These are phyloP conservation scores for Thalassiosira exigua DNA, from an alignment of 352 stramenopile species.

Conservation along the genomic window DNA sequence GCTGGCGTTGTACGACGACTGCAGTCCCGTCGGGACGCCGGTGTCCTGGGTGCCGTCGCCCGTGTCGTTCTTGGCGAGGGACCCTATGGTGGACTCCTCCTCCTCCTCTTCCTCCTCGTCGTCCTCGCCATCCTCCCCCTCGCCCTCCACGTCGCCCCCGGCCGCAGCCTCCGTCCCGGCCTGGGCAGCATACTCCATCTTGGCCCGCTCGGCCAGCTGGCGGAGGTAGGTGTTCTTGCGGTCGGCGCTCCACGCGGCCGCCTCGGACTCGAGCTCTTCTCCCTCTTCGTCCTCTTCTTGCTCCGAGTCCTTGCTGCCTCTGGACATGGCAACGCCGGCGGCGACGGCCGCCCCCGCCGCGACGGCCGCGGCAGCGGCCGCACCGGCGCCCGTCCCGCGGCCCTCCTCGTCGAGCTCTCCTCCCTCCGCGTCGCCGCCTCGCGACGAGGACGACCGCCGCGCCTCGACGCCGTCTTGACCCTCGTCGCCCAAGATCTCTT, in stretches of 20 bases:
- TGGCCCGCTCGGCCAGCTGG: conserved; percentile 68
- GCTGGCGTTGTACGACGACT: conserved; percentile 38
- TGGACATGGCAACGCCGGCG: no score
- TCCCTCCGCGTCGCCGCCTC: no score
- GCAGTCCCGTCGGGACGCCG: not conserved
- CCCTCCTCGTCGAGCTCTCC: not conserved
- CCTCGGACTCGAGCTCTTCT: conserved; percentile 53
- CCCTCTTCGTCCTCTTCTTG: conserved; percentile 16
- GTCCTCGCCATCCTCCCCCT: no score
- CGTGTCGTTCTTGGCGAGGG: no score
- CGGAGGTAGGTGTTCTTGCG: conserved; percentile 74
- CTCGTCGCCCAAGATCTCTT: conserved; percentile 19
- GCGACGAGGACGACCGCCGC: no score
- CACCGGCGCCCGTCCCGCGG: not conserved
- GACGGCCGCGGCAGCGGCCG: not conserved
- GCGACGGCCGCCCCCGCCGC: not conserved
- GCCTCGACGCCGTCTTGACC: not conserved
- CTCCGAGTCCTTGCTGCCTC: not conserved
- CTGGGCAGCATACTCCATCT: conserved; percentile 48
- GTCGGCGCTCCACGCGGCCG: conserved; percentile 35
- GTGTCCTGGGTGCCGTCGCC: conserved; percentile 13
- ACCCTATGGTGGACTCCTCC: conserved; percentile 10
- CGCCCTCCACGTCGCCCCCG: no score
- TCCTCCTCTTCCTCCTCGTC: not conserved
- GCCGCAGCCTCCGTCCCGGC: not conserved